Evolutionary conservation across 1,284 basidiomycete species (phyloP).

Genomic region (Ganoderma leucocontextum): DNA sequence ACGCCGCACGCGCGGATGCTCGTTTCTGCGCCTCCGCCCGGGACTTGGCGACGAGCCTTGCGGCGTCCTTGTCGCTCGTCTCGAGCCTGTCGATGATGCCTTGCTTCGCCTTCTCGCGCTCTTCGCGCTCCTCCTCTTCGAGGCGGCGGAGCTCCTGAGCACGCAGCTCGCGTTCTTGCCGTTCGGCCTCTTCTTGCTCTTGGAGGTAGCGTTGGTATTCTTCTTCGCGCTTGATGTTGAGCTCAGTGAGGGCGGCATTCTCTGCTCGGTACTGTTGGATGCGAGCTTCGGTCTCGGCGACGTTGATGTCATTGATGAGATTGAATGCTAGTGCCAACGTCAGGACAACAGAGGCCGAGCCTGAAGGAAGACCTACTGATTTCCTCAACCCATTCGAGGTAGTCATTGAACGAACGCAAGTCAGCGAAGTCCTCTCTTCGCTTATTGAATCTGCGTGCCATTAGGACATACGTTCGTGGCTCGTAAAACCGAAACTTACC

Average conservation of each 20-base stretch:
- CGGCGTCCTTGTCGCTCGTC: slow-evolving; percentile 74
- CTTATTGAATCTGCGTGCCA: slow-evolving; percentile 84
- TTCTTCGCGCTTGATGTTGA: slow-evolving; percentile 82
- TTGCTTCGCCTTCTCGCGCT: slow-evolving; percentile 75
- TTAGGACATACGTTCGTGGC: not conserved
- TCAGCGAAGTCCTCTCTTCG: slow-evolving; percentile 89
- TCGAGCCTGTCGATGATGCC: slow-evolving; percentile 86
- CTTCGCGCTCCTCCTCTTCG: slow-evolving; percentile 79
- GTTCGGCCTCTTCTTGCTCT: slow-evolving; percentile 79
- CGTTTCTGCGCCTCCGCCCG: slow-evolving; percentile 69
- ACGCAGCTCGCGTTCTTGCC: slow-evolving; percentile 75
- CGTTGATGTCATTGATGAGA: slow-evolving; percentile 90
- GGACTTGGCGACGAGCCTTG: slow-evolving; percentile 74
- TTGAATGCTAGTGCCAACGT: slow-evolving; percentile 80
- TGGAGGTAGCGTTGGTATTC: slow-evolving; percentile 73
- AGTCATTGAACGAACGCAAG: slow-evolving; percentile 91
- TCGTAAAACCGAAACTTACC: slow-evolving; percentile 50
- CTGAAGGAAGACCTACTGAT: slow-evolving; percentile 68
- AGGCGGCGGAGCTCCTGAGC: slow-evolving; percentile 73
- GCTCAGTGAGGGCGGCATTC: slow-evolving; percentile 83
- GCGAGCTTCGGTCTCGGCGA: slow-evolving; percentile 85
- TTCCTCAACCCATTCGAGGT: slow-evolving; percentile 96
- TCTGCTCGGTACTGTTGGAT: slow-evolving; percentile 83
- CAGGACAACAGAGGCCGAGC: not conserved
- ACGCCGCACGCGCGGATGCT: slow-evolving; percentile 59